A percentile compares a stretch with the other conserved stretches of the same genome.
Conservation (phyloP, 352 stramenopile species). For the Phytopythium mirpurense region DNA sequence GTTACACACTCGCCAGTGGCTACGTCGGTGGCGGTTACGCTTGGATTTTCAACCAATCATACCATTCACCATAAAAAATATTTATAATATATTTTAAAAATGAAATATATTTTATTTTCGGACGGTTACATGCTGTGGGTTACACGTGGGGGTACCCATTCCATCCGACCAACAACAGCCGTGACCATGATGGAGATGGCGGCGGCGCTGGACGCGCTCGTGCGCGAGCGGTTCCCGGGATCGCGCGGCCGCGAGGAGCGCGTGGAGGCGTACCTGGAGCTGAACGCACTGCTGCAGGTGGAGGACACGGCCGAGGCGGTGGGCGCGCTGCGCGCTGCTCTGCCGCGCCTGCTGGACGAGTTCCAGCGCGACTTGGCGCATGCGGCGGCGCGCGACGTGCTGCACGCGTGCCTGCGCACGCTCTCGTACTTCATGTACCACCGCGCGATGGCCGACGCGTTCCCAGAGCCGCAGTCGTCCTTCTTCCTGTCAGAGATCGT, state of each 20-base stretch:
- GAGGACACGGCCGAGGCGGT: slow-evolving; percentile 52
- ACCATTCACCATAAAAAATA: too few relatives aligned
- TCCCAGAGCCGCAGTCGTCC: slow-evolving; percentile 33
- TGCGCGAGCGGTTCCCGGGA: slow-evolving; percentile 23
- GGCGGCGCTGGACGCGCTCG: slow-evolving; percentile 27
- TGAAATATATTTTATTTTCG: too few relatives aligned
- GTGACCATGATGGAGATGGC: slow-evolving; percentile 27
- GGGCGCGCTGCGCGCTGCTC: slow-evolving; percentile 23
- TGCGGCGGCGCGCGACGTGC: slow-evolving; percentile 25
- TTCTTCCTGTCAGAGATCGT: slow-evolving; percentile 45
- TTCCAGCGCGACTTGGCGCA: slow-evolving; percentile 45
- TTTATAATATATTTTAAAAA: too few relatives aligned
- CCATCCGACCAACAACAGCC: too few relatives aligned
- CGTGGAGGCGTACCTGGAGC: slow-evolving; percentile 45
- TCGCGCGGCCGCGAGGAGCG: slow-evolving; percentile 33
- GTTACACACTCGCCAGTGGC: too few relatives aligned
- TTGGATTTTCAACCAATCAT: too few relatives aligned
- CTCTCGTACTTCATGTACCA: slow-evolving; percentile 74
- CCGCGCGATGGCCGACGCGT: slow-evolving; percentile 23
- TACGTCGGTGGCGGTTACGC: too few relatives aligned
- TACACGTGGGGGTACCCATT: too few relatives aligned
- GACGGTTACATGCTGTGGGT: too few relatives aligned
- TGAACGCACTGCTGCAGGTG: slow-evolving; percentile 49
- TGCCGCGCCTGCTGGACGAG: slow-evolving; percentile 32
- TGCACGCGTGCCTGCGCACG: slow-evolving; percentile 43